Evolutionary conservation across 1,284 basidiomycete species (phyloP).

Genomic region (Apiotrichum domesticum): DNA sequence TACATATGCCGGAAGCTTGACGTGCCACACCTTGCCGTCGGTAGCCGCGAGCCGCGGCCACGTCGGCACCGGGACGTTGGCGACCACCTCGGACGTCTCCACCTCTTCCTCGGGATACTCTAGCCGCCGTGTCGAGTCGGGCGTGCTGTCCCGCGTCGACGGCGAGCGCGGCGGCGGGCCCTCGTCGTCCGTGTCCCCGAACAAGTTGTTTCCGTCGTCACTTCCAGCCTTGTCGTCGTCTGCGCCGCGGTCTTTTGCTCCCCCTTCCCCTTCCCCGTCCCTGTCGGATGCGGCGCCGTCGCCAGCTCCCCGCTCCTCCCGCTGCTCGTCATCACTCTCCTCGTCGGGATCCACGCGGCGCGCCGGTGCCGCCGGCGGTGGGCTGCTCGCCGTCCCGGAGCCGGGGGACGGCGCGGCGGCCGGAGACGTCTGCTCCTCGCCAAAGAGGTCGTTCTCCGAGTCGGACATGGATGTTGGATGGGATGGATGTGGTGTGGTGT

Average conservation of each 20-base stretch:
- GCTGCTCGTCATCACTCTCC: neutral
- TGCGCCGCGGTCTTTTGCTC: conserved; percentile 11
- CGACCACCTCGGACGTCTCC: conserved; percentile 23
- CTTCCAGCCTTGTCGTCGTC: neutral
- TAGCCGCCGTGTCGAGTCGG: conserved; percentile 52
- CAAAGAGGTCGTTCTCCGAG: conserved; percentile 36
- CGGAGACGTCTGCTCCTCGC: conserved; percentile 11
- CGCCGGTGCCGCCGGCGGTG: neutral
- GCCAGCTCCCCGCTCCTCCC: neutral
- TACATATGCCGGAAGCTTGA: conserved; percentile 43
- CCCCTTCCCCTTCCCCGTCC: neutral
- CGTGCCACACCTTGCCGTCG: conserved; percentile 41
- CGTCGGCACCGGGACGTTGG: conserved; percentile 34
- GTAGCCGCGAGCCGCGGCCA: conserved; percentile 34
- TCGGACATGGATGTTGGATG: conserved; percentile 9
- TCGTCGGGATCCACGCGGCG: conserved; percentile 5
- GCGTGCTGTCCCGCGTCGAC: conserved; percentile 63
- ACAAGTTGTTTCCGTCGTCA: conserved; percentile 46
- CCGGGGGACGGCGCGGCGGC: conserved; percentile 8
- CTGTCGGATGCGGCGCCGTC: neutral
- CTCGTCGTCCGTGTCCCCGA: conserved; percentile 79
- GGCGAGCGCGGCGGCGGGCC: conserved; percentile 58
- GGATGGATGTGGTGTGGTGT: neutral
- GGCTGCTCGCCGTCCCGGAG: neutral
- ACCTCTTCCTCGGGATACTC: conserved; percentile 42